These are phyloP conservation scores for Euphorbia pulcherrima DNA, from an alignment of 345 rosid species.

Conservation along the genomic window DNA sequence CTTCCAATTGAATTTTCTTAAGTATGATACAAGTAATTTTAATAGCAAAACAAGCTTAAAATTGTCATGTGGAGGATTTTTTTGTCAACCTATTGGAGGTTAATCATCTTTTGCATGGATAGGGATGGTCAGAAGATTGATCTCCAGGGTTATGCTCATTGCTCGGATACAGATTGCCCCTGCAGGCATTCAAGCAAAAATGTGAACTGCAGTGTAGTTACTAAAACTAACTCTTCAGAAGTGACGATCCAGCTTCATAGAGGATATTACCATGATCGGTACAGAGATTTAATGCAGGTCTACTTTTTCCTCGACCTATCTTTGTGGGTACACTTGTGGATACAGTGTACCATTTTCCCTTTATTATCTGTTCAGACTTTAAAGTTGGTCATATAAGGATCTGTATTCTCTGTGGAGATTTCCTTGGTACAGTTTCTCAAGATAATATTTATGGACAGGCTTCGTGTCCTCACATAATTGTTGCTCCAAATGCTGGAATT, in stretches of 20 bases:
- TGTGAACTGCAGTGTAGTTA: not conserved
- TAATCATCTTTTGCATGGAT: constrained; percentile 1
- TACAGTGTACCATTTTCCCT: not conserved
- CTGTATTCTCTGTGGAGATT: constrained; percentile 1
- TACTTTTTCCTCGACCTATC: not conserved
- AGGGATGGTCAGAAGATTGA: constrained; percentile 68
- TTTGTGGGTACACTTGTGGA: not conserved
- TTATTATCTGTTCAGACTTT: not conserved
- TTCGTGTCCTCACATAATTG: constrained; percentile 59
- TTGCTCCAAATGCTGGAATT: constrained; percentile 84
- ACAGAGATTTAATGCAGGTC: constrained; percentile 53
- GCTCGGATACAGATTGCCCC: constrained; percentile 51
- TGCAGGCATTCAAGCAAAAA: constrained; percentile 47
- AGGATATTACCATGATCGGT: constrained; percentile 78
- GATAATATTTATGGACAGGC: constrained; percentile 38
- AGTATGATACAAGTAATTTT: not conserved
- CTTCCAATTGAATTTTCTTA: not conserved
- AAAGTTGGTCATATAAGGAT: constrained; percentile 2
- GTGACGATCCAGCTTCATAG: constrained; percentile 54
- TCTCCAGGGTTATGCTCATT: constrained; percentile 42
- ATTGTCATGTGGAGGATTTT: constrained; percentile 6
- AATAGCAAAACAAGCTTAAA: no score
- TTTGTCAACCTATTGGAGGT: constrained; percentile 1
- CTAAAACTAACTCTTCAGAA: constrained; percentile 25
- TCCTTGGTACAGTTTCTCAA: constrained; percentile 8